Evolutionary conservation across 2,329 filamentous ascomycete genomes (phyloP), one percentile per base, ranked within the genome.

Genomic region (Rasamsonia emersonii): DNA sequence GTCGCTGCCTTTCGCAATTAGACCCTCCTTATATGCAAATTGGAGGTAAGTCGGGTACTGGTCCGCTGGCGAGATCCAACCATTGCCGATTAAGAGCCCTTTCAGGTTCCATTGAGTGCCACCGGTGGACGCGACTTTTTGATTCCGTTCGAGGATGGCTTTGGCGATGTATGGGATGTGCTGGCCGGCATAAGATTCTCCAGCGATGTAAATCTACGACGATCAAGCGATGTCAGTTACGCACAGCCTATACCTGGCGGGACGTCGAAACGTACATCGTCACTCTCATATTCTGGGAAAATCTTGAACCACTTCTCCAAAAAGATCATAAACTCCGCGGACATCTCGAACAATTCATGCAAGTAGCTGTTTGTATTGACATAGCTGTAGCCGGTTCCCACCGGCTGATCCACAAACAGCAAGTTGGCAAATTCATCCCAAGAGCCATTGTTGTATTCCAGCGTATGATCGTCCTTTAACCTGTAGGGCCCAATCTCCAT

Each of bases 361-460:
- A 95, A 58, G 52, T 84, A 96, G 49, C 77, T 83, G 58, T 98
- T 74, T 9, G 85, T 91, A 52, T 94, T 82, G 52, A 88, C 88
- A 53, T 91, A 96, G 62, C 91, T 98, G 65, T 83, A 98, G 3
- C 91, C 91, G 1, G 89, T 95, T 9, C 91, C 93, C 20, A 96
- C 88, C 0, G 91, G 91, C 54, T 96, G 93, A 54, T 98, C 91
- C 38, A 98, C 85, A 53, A 98, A 98, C 37, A 98, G 75, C 31
- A 98, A 61, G 51, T 98, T 98, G 43, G 91, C 86, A 52, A 96
- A 98, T 64, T 98, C 89, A 59, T 94, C 82, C 93, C 93, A 98
- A 1, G 86, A 88, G n/a, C 91, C 91, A 34, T 93, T 81, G 57
- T 95, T 95, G 56, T 85, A 78, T 36, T 68, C 68, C 36, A 98